Evolutionary conservation across 495 filamentous ascomycete genomes (phyloP), one percentile per base, ranked within the genome.

Genomic region (Penicillium flavigenum): DNA sequence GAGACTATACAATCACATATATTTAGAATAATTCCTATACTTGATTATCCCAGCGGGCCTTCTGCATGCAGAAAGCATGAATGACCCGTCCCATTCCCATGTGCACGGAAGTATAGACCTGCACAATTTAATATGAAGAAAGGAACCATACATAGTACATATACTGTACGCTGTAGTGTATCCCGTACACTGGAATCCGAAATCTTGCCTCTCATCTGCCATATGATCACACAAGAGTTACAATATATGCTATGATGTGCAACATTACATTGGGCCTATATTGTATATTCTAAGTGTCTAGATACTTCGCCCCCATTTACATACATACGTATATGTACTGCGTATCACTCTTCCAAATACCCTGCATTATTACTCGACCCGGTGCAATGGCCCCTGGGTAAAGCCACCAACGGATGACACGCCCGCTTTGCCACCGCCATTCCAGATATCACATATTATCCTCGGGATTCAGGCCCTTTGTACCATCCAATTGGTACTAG

Each of bases 71-170:
- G 26, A 0, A 22, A 22, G 48, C 32, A 51, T 36, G 47, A 49
- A 17, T 49, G 48, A 31, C 32, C 31, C 47, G 31, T 39, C 32
- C 32, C 32, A 16, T 51, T 51, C 34, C 34, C 32, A n/a, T 51
- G 20, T 39, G 20, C 12, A 45, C 43, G 29, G 47, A 19, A 36
- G 17, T 20, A 20, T 34, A 38, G 4, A 16, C 31, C 11, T 38
- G 34, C 34, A 38, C 34, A 38, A 7, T 38, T 38, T 10, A 11
- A 7, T 49, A 19, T 31, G 9, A 9, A 31, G 9, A 31, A 31
- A 10, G 0, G 29, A 31, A 31, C 0, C 19, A 19, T 14, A 34
- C 47, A 12, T 22, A 12, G 8, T 14, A 14, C 19, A 24, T 16
- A 26, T 14, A 31, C n/a, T 17, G 45, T 31, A 31, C 17, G 14